Percentiles rank a stretch among this genome's conserved stretches.
These are phyloP conservation scores for Aspergillus hiratsukae DNA, from an alignment of 2,329 filamentous ascomycete species.

Conservation along the genomic window DNA sequence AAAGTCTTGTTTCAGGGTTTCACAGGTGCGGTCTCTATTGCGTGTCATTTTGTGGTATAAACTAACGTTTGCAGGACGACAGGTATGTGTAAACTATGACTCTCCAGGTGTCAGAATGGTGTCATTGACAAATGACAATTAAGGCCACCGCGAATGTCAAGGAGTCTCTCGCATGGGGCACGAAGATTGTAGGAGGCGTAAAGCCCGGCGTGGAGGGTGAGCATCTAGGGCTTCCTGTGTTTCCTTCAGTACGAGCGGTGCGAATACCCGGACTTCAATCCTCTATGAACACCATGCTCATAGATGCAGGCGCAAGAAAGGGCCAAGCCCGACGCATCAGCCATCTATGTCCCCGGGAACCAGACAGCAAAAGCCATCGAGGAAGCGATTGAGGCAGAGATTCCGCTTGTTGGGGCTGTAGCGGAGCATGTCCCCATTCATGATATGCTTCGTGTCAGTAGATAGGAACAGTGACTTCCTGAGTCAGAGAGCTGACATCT, in stretches of 20 bases:
- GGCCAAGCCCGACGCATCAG: constrained; percentile 71
- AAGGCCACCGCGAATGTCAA: constrained; percentile 69
- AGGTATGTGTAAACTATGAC: constrained; percentile 21
- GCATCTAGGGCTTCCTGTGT: constrained; percentile 67
- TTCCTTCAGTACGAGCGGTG: constrained; percentile 62
- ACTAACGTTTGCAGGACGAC: constrained; percentile 28
- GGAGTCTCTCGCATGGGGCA: constrained; percentile 73
- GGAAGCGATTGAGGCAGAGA: constrained; percentile 74
- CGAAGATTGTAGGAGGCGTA: constrained; percentile 74
- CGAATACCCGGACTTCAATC: constrained; percentile 1
- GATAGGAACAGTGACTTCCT: background rate
- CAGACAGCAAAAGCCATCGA: constrained; percentile 69
- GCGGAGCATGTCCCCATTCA: constrained; percentile 76
- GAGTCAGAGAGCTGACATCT: constrained; percentile 3
- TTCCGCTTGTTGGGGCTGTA: constrained; percentile 72
- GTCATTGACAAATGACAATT: constrained; percentile 11
- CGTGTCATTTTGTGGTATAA: background rate
- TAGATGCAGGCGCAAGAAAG: constrained; percentile 58
- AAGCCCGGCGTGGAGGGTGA: constrained; percentile 66
- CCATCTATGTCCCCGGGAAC: constrained; percentile 74
- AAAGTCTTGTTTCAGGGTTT: constrained; percentile 68
- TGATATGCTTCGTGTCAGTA: constrained; percentile 64
- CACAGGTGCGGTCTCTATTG: constrained; percentile 46
- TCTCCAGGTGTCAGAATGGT: constrained; percentile 2
- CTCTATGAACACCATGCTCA: background rate